These are phyloP conservation scores for Penicillium salamii DNA, from an alignment of 495 filamentous ascomycete species.

Conservation along the genomic window DNA sequence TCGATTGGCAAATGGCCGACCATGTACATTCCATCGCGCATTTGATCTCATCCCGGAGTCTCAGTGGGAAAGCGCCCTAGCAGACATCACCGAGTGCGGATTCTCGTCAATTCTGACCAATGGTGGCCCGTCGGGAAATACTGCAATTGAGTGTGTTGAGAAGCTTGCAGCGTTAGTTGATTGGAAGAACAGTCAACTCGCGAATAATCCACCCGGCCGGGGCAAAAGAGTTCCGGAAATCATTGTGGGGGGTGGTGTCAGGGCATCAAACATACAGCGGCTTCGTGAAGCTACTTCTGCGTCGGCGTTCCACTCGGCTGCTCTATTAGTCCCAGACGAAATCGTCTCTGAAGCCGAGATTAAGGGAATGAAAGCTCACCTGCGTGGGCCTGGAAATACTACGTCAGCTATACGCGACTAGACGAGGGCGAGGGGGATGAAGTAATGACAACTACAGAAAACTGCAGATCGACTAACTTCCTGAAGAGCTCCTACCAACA, in stretches of 20 bases:
- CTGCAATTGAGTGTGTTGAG: constrained; percentile 17
- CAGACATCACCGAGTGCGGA: constrained; percentile 36
- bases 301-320: constrained; percentile 40
- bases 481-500: no score
- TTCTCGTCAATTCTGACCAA: constrained; percentile 48
- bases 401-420: no score
- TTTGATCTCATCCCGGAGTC: constrained; percentile 42
- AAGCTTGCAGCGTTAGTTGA: constrained; percentile 7
- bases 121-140: constrained; percentile 33
- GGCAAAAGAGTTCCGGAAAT: constrained; percentile 19
- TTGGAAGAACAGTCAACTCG: background rate
- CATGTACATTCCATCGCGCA: constrained; percentile 55
- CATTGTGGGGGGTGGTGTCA: constrained; percentile 41
- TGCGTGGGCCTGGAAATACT: no score
- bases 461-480: no score
- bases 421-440: no score
- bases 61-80: constrained; percentile 25
- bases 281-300: constrained; percentile 27
- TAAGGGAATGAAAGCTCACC: background rate
- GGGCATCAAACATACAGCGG: constrained; percentile 30
- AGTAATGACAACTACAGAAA: no score
- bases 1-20: constrained; percentile 30
- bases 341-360: constrained; percentile 1
- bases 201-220: no score
- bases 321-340: constrained; percentile 10